Conservation (phyloP, 2,329 filamentous ascomycete genomes). For the Dothistroma pini region DNA sequence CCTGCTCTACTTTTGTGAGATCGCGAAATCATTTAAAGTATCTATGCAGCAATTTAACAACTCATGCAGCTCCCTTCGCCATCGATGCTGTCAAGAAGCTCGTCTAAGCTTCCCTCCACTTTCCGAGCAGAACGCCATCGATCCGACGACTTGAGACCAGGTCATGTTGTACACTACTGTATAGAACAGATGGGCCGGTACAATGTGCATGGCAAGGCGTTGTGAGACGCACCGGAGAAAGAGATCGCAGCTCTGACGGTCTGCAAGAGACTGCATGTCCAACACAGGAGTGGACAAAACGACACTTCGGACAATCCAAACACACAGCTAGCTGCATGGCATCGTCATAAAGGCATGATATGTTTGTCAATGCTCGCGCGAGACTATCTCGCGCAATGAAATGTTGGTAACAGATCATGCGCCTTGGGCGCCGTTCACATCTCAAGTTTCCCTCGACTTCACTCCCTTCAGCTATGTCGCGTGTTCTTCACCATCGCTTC, state of each 20-base stretch:
- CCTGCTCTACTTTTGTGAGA: conserved; percentile 73
- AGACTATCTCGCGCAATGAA: no score
- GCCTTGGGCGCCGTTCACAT: no score
- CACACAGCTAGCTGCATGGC: no score
- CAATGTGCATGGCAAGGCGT: conserved; percentile 10
- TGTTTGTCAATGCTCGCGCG: no score
- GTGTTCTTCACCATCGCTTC: no score
- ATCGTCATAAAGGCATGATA: no score
- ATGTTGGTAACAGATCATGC: no score
- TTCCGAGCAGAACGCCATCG: neutral
- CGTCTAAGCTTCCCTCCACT: conserved; percentile 24
- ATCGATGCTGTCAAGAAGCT: conserved; percentile 54
- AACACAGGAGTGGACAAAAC: neutral
- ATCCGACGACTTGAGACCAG: neutral
- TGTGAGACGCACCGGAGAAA: neutral
- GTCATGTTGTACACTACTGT: conserved; percentile 19
- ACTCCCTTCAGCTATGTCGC: no score
- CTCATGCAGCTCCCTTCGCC: conserved; percentile 50
- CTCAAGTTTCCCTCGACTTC: no score
- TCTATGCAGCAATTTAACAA: neutral
- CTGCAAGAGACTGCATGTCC: neutral
- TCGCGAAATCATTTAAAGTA: no score
- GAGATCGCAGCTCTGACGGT: neutral
- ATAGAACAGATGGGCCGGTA: conserved; percentile 3
- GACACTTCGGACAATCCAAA: no score